These are phyloP conservation scores for Wallacemonas sp. DNA, from an alignment of 208 protist genomes.

Conservation along the genomic window DNA sequence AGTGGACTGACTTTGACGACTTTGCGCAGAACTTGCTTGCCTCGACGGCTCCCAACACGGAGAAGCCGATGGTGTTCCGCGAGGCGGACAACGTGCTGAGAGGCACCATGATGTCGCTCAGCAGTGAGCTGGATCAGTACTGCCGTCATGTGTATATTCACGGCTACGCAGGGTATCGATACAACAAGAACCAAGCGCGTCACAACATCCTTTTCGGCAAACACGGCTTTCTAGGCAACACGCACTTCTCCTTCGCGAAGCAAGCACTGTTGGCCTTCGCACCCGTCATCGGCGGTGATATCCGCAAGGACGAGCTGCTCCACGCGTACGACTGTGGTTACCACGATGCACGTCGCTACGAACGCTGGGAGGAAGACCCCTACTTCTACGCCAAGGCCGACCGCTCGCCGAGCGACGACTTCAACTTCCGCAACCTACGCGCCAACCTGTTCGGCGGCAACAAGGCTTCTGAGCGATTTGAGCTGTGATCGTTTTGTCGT, in stretches of 20 bases:
- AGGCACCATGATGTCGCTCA: constrained; percentile 89
- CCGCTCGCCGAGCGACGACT: constrained; percentile 76
- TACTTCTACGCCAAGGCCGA: constrained; percentile 88
- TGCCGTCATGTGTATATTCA: constrained; percentile 90
- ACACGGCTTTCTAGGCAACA: constrained; percentile 85
- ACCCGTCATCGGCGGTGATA: constrained; percentile 49
- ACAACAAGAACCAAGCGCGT: constrained; percentile 77
- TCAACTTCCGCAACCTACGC: constrained; percentile 77
- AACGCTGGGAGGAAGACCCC: constrained; percentile 90
- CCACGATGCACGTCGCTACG: constrained; percentile 83
- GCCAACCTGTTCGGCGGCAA: constrained; percentile 79
- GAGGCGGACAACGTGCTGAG: constrained; percentile 84
- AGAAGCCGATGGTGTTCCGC: constrained; percentile 83
- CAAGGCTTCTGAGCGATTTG: constrained; percentile 59
- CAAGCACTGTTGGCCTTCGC: constrained; percentile 75
- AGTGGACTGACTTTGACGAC: constrained; percentile 75
- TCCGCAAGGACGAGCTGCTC: constrained; percentile 57
- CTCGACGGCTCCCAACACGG: constrained; percentile 79
- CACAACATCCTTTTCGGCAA: constrained; percentile 87
- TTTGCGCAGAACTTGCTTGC: constrained; percentile 82
- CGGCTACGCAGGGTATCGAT: constrained; percentile 74
- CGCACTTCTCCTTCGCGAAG: constrained; percentile 68
- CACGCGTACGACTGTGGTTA: constrained; percentile 85
- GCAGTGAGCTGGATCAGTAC: constrained; percentile 87
- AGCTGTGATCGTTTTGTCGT: constrained; percentile 54